Conservation (phyloP, 495 filamentous ascomycete species). For the Penicillium nucicola region DNA sequence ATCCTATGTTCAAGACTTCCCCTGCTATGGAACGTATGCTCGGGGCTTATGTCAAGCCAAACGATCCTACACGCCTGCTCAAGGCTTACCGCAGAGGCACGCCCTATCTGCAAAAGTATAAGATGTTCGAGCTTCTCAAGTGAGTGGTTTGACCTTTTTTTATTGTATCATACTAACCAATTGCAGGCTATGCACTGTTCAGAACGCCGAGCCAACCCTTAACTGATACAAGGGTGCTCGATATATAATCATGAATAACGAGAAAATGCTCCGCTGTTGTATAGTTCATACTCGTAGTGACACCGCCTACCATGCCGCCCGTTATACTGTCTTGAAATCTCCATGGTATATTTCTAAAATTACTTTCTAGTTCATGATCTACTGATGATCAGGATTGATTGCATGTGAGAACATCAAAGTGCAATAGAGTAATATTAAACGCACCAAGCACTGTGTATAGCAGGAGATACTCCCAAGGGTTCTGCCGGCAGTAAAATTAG, state of each 20-base stretch:
- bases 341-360: too few relatives aligned
- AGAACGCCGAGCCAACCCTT: background rate
- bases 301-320: too few relatives aligned
- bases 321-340: too few relatives aligned
- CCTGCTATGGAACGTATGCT: slow-evolving; percentile 56
- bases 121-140: slow-evolving; percentile 76
- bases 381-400: too few relatives aligned
- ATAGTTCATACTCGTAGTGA: too few relatives aligned
- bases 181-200: slow-evolving; percentile 2
- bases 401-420: too few relatives aligned
- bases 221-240: background rate
- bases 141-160: slow-evolving; percentile 35
- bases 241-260: too few relatives aligned
- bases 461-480: background rate
- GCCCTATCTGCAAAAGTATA: slow-evolving; percentile 64
- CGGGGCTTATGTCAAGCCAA: slow-evolving; percentile 38
- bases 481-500: slow-evolving; percentile 1
- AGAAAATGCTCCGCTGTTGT: too few relatives aligned
- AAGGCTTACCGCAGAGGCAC: slow-evolving; percentile 68
- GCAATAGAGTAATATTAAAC: background rate
- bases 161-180: background rate
- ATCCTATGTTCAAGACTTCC: slow-evolving; percentile 79
- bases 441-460: background rate
- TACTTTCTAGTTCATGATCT: too few relatives aligned
- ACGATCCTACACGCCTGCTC: slow-evolving; percentile 54